These are phyloP conservation scores for Geranomyces michiganensis DNA, from an alignment of 192 early-diverging fungal species.

Conservation along the genomic window DNA sequence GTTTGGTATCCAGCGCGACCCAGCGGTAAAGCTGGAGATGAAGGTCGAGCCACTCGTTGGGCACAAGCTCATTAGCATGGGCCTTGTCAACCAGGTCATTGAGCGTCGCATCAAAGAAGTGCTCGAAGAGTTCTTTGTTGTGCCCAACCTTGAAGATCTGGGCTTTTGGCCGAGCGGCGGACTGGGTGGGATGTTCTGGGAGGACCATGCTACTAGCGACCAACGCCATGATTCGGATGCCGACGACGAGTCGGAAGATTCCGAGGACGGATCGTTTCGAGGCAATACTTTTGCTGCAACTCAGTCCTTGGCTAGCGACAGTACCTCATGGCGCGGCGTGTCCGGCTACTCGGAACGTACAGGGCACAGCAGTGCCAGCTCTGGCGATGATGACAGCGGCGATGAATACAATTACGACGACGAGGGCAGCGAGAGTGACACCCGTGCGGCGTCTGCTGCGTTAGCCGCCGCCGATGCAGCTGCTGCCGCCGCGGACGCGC, in stretches of 20 bases:
- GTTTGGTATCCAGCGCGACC: slow-evolving; percentile 83
- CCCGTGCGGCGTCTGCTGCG: not conserved
- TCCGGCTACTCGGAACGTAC: not conserved
- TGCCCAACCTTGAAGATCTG: slow-evolving; percentile 90
- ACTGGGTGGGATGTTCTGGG: slow-evolving; percentile 45
- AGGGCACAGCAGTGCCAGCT: not conserved
- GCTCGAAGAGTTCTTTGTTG: slow-evolving; percentile 73
- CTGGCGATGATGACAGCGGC: slow-evolving; percentile 2
- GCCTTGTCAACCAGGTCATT: slow-evolving; percentile 80
- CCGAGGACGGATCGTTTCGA: not conserved
- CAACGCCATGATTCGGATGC: slow-evolving; percentile 6
- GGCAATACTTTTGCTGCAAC: too few relatives aligned
- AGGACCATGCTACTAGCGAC: slow-evolving; percentile 31
- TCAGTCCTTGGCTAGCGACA: too few relatives aligned
- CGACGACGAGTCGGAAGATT: not conserved
- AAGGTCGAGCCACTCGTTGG: slow-evolving; percentile 79
- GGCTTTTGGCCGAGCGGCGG: slow-evolving; percentile 62
- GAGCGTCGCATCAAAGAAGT: slow-evolving; percentile 83
- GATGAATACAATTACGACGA: slow-evolving; percentile 7
- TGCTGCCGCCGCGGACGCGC: not conserved
- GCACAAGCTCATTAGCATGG: slow-evolving; percentile 79
- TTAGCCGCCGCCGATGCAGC: not conserved
- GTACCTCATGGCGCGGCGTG: too few relatives aligned
- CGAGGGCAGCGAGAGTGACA: not conserved
- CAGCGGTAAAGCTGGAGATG: slow-evolving; percentile 66